Evolutionary conservation across 2,329 filamentous ascomycete genomes (phyloP).

Genomic region (Verruconis gallopava): DNA sequence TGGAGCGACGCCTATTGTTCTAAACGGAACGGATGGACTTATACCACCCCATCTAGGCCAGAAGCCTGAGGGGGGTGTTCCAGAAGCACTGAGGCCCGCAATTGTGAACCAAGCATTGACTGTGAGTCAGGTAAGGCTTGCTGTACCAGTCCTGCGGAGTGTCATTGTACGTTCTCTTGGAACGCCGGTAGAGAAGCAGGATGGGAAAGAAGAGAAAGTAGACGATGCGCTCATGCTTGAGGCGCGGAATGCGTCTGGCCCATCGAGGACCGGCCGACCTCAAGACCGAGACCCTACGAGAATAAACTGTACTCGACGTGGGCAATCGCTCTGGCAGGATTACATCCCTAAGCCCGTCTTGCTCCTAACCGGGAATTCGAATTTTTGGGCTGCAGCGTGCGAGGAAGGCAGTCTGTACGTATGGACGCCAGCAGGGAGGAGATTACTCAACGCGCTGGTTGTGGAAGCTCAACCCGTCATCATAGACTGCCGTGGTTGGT

Average conservation of each 20-base stretch:
- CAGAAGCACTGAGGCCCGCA: slow-evolving; percentile 78
- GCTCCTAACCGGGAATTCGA: slow-evolving; percentile 78
- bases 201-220: slow-evolving; percentile 30
- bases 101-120: slow-evolving; percentile 71
- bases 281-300: slow-evolving; percentile 69
- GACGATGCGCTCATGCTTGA: slow-evolving; percentile 67
- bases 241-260: slow-evolving; percentile 63
- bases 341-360: slow-evolving; percentile 77
- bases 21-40: slow-evolving; percentile 64
- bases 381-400: slow-evolving; percentile 85
- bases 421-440: slow-evolving; percentile 84
- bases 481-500: slow-evolving; percentile 77
- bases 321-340: slow-evolving; percentile 80
- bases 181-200: slow-evolving; percentile 34
- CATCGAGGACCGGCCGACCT: slow-evolving; percentile 44
- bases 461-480: slow-evolving; percentile 91
- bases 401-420: slow-evolving; percentile 84
- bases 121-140: slow-evolving; percentile 71
- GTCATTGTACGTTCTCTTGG: slow-evolving; percentile 76
- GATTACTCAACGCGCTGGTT: slow-evolving; percentile 71
- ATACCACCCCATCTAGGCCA: slow-evolving; percentile 56
- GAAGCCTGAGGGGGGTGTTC: slow-evolving; percentile 47
- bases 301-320: slow-evolving; percentile 68
- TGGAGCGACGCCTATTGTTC: slow-evolving; percentile 60
- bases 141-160: slow-evolving; percentile 73